Percentiles rank a stretch among this genome's conserved stretches.
These are phyloP conservation scores for Ziziphus jujuba DNA, from an alignment of 306 rosid genomes.

Conservation along the genomic window DNA sequence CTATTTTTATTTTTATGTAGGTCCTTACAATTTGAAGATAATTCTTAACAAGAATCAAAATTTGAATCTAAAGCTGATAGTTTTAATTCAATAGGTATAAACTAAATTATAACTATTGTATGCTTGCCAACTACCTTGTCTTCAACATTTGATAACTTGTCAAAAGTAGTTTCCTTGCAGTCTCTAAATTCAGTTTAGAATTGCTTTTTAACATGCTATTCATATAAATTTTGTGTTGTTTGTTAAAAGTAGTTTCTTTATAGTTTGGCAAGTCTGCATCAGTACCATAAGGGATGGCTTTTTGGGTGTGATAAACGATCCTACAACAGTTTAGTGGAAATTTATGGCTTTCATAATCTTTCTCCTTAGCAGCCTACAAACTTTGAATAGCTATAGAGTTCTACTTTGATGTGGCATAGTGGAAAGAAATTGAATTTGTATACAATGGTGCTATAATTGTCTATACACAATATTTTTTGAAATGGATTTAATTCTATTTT, in stretches of 20 bases:
- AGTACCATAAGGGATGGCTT: slow-evolving; percentile 96
- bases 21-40: too few relatives aligned
- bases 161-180: not conserved
- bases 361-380: not conserved
- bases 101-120: too few relatives aligned
- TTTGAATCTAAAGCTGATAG: too few relatives aligned
- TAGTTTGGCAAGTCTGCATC: slow-evolving; percentile 84
- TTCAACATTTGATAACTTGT: not conserved
- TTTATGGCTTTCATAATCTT: not conserved
- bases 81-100: too few relatives aligned
- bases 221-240: not conserved
- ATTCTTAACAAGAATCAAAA: too few relatives aligned
- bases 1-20: too few relatives aligned
- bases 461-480: too few relatives aligned
- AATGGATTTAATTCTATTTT: too few relatives aligned
- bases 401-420: not conserved
- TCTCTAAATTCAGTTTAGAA: not conserved
- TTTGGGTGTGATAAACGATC: slow-evolving; percentile 96
- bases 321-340: slow-evolving; percentile 46
- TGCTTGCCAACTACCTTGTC: slow-evolving; percentile 6
- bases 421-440: too few relatives aligned
- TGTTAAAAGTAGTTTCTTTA: too few relatives aligned
- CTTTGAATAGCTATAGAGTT: not conserved
- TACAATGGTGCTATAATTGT: too few relatives aligned
- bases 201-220: not conserved